Base-by-base conservation (phyloP, 2,329 filamentous ascomycete species). In the Colletotrichum sp. region DNA sequence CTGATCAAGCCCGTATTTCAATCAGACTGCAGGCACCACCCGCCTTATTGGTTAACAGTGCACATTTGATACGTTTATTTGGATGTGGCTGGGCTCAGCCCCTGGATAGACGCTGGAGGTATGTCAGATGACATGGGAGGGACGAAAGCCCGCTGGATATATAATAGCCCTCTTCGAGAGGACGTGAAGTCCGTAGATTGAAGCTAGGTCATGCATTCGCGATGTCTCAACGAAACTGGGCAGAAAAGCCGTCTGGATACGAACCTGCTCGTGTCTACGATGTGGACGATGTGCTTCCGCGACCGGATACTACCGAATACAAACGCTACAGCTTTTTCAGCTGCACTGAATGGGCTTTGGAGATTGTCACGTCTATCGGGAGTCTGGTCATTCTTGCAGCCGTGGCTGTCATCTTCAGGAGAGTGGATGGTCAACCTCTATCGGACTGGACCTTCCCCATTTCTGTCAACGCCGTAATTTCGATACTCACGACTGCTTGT, bases 391-490 rank as follows among this genome's bases (percentile, higher is more conserved):
- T 48, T 48, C 9, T n/a, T 48, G 38, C 18, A 0, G 9, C 18
- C 1, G 18, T 43, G 18, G 18, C 38, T 43, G 1, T 4, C 38
- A 43, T 43, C 5, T 43, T 43, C 38, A 0, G 1, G 38, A n/a
- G 0, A 1, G 38, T n/a, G 38, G 3, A 43, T 43, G 1, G 1
- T n/a, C 8, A 4, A 1, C 18, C 18, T 48, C 9, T 48, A 0
- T 48, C 38, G 2, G 1, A n/a, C 8, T 48, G 38, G 38, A 48
- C 38, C 38, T 12, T 48, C 5, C 38, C 38, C 9, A 4, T n/a
- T 48, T 48, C 38, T 4, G 18, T 48, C 3, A 48, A 12, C 18
- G 38, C 38, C 0, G 18, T 48, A 0, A n/a, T 48, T 9, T 48
- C 38, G 3, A n/a, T 48, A n/a, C 1, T 48, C 1, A 48, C 38